Evolutionary conservation across 768 basidiomycete genomes (phyloP).

Genomic region (Lactarius quietus): DNA sequence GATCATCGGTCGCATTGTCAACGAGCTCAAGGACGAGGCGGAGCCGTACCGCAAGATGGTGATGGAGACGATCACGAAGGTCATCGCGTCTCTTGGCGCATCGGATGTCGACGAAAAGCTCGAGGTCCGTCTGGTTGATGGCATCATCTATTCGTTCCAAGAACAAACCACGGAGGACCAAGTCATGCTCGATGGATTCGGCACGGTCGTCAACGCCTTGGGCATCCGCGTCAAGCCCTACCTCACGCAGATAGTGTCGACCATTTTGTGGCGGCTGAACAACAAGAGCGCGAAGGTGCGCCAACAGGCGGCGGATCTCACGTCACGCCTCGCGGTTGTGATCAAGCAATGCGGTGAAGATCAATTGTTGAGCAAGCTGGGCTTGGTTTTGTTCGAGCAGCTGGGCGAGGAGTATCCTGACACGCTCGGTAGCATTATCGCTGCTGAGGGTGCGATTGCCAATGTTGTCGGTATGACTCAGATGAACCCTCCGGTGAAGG

Average conservation of each 20-base stretch:
- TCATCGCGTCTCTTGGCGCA: constrained; percentile 89
- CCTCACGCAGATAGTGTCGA: constrained; percentile 97
- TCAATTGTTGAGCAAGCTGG: constrained; percentile 90
- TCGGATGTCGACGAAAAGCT: constrained; percentile 96
- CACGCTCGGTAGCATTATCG: constrained; percentile 98
- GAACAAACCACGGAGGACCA: constrained; percentile 99
- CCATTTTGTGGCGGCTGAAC: constrained; percentile 97
- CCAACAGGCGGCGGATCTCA: constrained; percentile 98
- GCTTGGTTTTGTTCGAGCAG: constrained; percentile 96
- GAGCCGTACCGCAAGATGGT: constrained; percentile 98
- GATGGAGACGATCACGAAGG: constrained; percentile 99
- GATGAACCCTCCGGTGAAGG: constrained; percentile 99
- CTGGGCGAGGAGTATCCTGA: constrained; percentile 99
- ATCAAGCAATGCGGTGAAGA: constrained; percentile 99
- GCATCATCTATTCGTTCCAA: constrained; percentile 99
- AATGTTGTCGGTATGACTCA: constrained; percentile 99
- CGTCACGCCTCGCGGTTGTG: constrained; percentile 91
- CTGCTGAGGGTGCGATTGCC: constrained; percentile 96
- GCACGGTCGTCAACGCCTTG: constrained; percentile 94
- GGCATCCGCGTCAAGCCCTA: constrained; percentile 97
- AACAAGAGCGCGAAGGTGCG: constrained; percentile 99
- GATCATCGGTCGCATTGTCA: constrained; percentile 84
- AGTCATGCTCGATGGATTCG: constrained; percentile 98
- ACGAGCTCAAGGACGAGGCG: constrained; percentile 87
- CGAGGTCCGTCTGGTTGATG: constrained; percentile 92